Percentiles rank a stretch among this genome's conserved stretches.
Evolutionary conservation across 768 basidiomycete species (phyloP).

Genomic region (Calocybe cyanea): DNA sequence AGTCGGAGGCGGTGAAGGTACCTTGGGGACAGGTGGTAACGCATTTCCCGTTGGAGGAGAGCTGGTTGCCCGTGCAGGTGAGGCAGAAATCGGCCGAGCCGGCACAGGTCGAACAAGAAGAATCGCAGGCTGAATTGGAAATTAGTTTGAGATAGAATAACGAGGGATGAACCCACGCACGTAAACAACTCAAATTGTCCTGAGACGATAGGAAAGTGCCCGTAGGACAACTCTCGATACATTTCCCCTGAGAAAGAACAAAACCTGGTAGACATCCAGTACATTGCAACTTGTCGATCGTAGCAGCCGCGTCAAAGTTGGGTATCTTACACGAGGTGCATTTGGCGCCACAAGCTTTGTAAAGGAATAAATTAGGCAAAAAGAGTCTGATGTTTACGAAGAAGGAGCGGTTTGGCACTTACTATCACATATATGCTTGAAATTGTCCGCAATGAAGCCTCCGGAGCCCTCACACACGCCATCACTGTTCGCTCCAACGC

Average conservation of each 20-base stretch:
- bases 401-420: conserved; percentile 26
- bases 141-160: conserved; percentile 4
- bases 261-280: conserved; percentile 76
- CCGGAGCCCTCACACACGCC: conserved; percentile 74
- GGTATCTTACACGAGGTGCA: conserved; percentile 76
- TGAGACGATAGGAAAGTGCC: conserved; percentile 70
- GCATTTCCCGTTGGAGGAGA: conserved; percentile 74
- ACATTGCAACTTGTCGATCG: conserved; percentile 63
- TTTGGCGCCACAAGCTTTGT: conserved; percentile 73
- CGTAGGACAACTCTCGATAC: conserved; percentile 65
- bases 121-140: conserved; percentile 50
- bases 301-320: conserved; percentile 63
- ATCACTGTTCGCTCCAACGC: conserved; percentile 59
- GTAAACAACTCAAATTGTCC: conserved; percentile 70
- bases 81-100: conserved; percentile 70
- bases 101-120: conserved; percentile 68
- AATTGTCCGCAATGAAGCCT: conserved; percentile 76
- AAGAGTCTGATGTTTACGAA: background rate
- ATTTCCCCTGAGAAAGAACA: conserved; percentile 67
- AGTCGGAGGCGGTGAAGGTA: conserved; percentile 59
- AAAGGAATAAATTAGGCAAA: conserved; percentile 5
- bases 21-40: conserved; percentile 71
- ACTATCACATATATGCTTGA: conserved; percentile 84
- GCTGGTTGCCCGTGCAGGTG: conserved; percentile 60
- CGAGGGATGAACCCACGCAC: conserved; percentile 23